Conservation (phyloP, 2,329 filamentous ascomycete genomes). For the Dendryphion nanum region DNA sequence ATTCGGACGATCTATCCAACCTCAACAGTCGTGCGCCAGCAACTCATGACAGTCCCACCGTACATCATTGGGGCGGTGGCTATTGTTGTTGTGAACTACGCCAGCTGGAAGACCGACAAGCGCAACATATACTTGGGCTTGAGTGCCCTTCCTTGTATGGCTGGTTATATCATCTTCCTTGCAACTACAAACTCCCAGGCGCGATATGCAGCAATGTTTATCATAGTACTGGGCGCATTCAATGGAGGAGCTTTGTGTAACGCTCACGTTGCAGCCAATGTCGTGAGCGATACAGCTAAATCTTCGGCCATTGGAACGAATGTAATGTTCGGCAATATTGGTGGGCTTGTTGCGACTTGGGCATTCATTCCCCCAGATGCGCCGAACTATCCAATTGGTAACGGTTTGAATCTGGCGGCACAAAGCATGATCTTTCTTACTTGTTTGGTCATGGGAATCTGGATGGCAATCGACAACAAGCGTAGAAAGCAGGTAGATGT, state of each 20-base stretch:
- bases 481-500: neutral
- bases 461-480: neutral
- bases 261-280: neutral
- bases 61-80: neutral
- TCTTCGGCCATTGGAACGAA: neutral
- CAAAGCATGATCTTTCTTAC: neutral
- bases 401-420: neutral
- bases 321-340: slow-evolving; percentile 1
- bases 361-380: neutral
- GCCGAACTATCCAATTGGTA: neutral
- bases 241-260: neutral
- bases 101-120: neutral
- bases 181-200: neutral
- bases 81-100: neutral
- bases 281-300: neutral
- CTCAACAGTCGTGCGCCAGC: neutral
- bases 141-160: neutral
- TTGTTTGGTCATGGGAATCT: neutral
- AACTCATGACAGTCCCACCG: neutral
- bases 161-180: slow-evolving; percentile 1
- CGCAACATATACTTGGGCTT: neutral
- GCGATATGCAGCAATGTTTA: neutral
- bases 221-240: neutral
- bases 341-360: slow-evolving; percentile 1
- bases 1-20: neutral